Evolutionary conservation across 352 stramenopile genomes (phyloP), one percentile per base, ranked within the genome.

Genomic region (Saprolegnia diclina): DNA sequence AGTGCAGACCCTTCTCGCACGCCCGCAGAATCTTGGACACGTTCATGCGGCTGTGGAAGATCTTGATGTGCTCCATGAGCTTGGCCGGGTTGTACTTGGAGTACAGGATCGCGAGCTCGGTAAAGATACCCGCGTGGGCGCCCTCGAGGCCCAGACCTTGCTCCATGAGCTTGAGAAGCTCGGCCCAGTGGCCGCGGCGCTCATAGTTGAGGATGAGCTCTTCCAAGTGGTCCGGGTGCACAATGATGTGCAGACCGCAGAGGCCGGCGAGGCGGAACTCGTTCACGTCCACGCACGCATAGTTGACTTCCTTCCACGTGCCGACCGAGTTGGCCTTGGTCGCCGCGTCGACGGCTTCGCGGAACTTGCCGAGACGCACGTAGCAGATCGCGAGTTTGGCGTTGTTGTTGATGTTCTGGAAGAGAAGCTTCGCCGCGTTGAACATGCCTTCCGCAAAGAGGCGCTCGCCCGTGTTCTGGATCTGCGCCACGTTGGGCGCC

Each of bases 341-440:
- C 4, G 98, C 98, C 9, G 97, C 97, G 70, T 99, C 94, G 73
- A 99, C 97, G 57, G 98, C 98, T 77, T 99, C 97, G 64, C 97
- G 85, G 87, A 98, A 99, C 79, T 99, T 97, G 64, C 95, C 93
- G 19, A 99, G 87, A 76, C 98, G 92, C 65, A 99, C 97, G 77
- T 98, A 98, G 85, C 97, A 99, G 71, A 99, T 96, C 35, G 98
- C 97, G 55, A 99, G 87, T 87, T 99, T 99, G 35, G 97, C 98
- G 80, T 99, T 99, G 90, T 99, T 99, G 90, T 99, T 99, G 80
- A 99, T 99, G 79, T 98, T 99, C 74, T 97, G 93, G 83, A 99
- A 99, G 48, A 99, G 76, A 63, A 99, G 83, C 80, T 99, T 99
- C 3, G 97, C 96, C 44, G 98, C 97, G 71, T 98, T 94, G 83